A percentile compares a stretch with the other conserved stretches of the same genome.
phyloP scores from a whole-genome alignment of 2,329 filamentous ascomycete genomes.

The Aspergillus spinulosporus region DNA sequence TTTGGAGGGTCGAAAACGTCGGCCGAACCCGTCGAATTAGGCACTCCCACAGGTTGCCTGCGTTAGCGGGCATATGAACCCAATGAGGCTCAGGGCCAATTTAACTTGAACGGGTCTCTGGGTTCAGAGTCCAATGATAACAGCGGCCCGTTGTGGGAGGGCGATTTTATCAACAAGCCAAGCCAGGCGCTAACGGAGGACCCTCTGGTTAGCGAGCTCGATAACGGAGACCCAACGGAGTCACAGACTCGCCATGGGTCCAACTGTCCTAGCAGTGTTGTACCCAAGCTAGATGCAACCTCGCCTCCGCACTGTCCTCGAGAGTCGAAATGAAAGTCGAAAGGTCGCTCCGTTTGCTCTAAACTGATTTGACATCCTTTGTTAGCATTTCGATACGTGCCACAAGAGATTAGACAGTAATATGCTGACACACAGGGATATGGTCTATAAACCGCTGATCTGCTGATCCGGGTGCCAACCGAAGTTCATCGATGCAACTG shows the following conservation, averaged over 20 bases:
- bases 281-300: not conserved
- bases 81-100: conserved; percentile 16
- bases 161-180: conserved; percentile 4
- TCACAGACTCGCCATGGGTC: conserved; percentile 3
- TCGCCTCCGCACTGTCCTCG: not conserved
- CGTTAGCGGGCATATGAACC: conserved; percentile 6
- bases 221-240: not conserved
- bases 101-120: conserved; percentile 2
- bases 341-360: not conserved
- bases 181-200: conserved; percentile 6
- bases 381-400: not conserved
- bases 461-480: conserved; percentile 17
- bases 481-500: not conserved
- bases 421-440: not conserved
- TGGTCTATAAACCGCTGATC: conserved; percentile 15
- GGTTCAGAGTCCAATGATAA: conserved; percentile 1
- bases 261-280: not conserved
- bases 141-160: not conserved
- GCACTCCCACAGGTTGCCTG: conserved; percentile 2
- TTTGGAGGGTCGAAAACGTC: not conserved
- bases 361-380: not conserved
- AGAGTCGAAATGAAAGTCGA: not conserved
- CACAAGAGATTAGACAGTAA: not conserved
- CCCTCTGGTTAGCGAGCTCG: conserved; percentile 5
- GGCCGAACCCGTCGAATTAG: not conserved